Evolutionary conservation across 139 green algal species (phyloP).

Genomic region (Haematococcus sp.): DNA sequence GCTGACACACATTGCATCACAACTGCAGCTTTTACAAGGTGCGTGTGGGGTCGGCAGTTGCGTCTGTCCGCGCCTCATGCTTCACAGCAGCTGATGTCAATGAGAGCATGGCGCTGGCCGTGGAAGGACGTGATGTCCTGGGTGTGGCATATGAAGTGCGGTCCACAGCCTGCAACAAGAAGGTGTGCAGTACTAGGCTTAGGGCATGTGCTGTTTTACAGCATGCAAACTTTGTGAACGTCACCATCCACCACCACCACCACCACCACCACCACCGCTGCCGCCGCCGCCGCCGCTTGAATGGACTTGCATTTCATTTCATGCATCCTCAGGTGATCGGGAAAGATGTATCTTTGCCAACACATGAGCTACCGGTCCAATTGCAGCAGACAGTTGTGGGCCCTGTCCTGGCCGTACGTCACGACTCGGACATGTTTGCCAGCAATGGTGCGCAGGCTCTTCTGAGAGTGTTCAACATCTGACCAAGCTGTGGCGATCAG

Average conservation of each 20-base stretch:
- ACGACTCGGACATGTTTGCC: too few relatives aligned
- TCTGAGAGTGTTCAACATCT: too few relatives aligned
- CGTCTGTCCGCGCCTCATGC: background rate
- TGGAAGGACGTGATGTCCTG: background rate
- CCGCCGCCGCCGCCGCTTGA: background rate
- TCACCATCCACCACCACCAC: background rate
- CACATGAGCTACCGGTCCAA: too few relatives aligned
- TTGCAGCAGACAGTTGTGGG: too few relatives aligned
- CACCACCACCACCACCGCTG: background rate
- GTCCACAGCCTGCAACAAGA: background rate
- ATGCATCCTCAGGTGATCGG: too few relatives aligned
- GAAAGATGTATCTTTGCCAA: too few relatives aligned
- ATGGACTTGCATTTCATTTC: too few relatives aligned
- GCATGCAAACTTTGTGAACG: background rate
- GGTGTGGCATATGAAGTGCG: too few relatives aligned
- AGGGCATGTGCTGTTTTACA: background rate
- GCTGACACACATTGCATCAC: background rate
- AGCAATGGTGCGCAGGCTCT: too few relatives aligned
- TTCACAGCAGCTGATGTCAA: constrained; percentile 1
- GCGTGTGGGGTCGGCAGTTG: background rate
- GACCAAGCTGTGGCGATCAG: too few relatives aligned
- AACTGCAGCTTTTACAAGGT: constrained; percentile 3
- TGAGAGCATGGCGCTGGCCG: background rate
- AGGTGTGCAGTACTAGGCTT: background rate
- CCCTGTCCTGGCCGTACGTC: too few relatives aligned